These are phyloP conservation scores for Benincasa hispida DNA, from an alignment of 306 rosid genomes.

Conservation along the genomic window DNA sequence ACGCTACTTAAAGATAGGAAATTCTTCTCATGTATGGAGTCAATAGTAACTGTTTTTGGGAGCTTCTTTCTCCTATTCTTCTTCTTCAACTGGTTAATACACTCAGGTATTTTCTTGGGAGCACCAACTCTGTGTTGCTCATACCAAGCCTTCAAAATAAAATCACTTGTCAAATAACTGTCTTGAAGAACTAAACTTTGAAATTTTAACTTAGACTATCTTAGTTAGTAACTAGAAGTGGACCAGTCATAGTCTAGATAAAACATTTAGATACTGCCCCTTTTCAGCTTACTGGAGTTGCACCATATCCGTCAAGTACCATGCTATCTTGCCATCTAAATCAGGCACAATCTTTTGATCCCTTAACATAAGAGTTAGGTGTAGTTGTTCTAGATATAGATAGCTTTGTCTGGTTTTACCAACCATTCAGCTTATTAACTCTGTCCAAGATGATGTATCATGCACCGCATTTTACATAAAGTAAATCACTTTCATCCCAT, in stretches of 20 bases:
- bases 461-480: not conserved
- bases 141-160: conserved; percentile 53
- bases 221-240: not conserved
- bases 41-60: conserved; percentile 66
- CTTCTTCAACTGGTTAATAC: conserved; percentile 35
- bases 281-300: not conserved
- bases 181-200: not conserved
- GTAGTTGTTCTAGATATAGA: not conserved
- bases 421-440: not conserved
- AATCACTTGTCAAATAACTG: not conserved
- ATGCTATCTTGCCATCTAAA: not conserved
- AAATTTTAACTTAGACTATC: not conserved
- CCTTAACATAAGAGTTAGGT: not conserved
- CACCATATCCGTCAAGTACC: not conserved
- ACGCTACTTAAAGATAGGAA: conserved; percentile 63
- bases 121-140: conserved; percentile 62
- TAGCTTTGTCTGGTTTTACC: not conserved
- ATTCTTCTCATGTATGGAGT: conserved; percentile 65
- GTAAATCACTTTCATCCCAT: not conserved
- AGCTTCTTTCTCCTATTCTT: conserved; percentile 49
- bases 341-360: not conserved
- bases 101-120: conserved; percentile 62
- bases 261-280: not conserved
- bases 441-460: not conserved
- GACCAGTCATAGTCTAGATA: not conserved